Evolutionary conservation across 2,329 filamentous ascomycete genomes (phyloP), one percentile per base, ranked within the genome.

Genomic region (Diaporthe helianthi): DNA sequence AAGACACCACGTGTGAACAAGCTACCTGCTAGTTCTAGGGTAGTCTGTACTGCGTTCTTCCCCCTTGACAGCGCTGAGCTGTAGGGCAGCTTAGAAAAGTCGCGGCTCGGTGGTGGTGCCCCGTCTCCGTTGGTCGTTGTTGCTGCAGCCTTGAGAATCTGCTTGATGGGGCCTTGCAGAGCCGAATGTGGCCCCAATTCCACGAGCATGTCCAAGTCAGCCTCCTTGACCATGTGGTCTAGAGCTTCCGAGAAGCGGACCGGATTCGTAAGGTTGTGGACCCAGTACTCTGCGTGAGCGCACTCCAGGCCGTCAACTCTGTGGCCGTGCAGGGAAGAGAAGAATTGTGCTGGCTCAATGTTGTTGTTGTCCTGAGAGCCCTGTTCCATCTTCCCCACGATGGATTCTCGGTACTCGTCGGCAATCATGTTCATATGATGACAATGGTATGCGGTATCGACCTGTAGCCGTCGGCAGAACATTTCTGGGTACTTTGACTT

Each of bases 401-500:
- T 63, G 8, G 58, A 63, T 8, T 63, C 58, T 19, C 58, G 41
- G 71, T 87, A 87, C 4, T 83, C 80, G 5, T 84, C 81, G 1
- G 84, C 82, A 1, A 86, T 78, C 1, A 82, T 75, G 60, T 83
- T 80, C 85, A 88, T 87, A 71, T 86, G 84, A 44, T 82, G 79
- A 0, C 85, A 88, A 73, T 88, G 86, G 51, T 87, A 88, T 0
- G 85, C 85, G 13, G 83, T 81, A 13, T 84, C 82, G 6, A 87
- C 83, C 3, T 80, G 79, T 3, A 87, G 79, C 33, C 81, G 82
- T 33, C 82, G 80, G 64, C 83, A 82, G 73, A 87, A 86, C 3
- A 84, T 73, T 4, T 67, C 65, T 1, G 69, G 69, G 31, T 79
- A 76, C 31, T 81, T 80, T 41, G 79, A 77, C 54, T 84, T 79